Evolutionary conservation across 2,329 filamentous ascomycete species (phyloP).

Genomic region (Trichoderma atroviride): DNA sequence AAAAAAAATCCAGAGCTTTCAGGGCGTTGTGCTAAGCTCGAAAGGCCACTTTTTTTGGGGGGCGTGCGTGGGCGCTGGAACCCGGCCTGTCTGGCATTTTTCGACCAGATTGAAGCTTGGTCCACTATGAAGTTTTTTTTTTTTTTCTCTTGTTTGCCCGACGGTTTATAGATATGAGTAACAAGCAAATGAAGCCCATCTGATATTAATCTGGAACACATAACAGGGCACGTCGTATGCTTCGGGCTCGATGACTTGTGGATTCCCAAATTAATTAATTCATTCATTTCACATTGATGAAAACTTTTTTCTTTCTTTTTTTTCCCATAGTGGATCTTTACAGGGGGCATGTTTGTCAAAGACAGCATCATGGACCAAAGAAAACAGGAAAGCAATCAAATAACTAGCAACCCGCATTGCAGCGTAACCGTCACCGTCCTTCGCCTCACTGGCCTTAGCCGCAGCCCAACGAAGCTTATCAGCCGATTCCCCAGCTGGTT

Average conservation of each 20-base stretch:
- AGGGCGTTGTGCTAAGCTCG: constrained; percentile 22
- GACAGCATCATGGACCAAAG: neutral
- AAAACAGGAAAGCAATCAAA: neutral
- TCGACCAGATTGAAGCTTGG: neutral
- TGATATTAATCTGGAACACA: constrained; percentile 1
- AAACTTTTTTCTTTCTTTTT: neutral
- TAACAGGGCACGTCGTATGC: neutral
- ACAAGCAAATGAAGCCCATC: constrained; percentile 3
- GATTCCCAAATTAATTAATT: neutral
- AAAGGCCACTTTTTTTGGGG: constrained; percentile 15
- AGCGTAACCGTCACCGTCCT: constrained; percentile 12
- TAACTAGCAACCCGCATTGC: neutral
- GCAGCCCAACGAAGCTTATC: neutral
- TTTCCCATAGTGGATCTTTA: neutral
- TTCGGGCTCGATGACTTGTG: neutral
- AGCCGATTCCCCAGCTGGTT: constrained; percentile 11
- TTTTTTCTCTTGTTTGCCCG: neutral
- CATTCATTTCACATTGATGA: neutral
- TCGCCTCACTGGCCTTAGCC: constrained; percentile 21
- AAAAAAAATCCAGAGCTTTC: constrained; percentile 1
- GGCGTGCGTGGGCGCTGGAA: constrained; percentile 16
- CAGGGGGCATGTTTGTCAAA: neutral
- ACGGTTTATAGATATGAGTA: constrained; percentile 7
- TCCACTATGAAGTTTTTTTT: constrained; percentile 18
- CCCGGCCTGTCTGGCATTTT: constrained; percentile 22